Evolutionary conservation across 139 green algal genomes (phyloP).

Genomic region (Astrephomene gubernaculifera): DNA sequence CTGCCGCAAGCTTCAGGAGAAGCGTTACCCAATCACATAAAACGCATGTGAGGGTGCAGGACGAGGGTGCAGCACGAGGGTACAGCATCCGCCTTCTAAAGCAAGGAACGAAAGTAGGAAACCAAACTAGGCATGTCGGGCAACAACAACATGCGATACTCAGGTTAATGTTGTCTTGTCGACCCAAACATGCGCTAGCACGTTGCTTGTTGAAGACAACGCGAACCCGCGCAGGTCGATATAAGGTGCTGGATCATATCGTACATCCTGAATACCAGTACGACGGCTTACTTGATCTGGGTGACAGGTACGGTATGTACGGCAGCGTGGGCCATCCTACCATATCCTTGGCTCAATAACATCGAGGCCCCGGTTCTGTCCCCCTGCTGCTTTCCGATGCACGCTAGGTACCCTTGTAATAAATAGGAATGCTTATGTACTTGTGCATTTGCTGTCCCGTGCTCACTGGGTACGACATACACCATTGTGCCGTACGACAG

Average conservation of each 20-base stretch:
- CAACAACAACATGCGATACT: no score
- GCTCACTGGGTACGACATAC: not conserved
- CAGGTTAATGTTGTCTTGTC: no score
- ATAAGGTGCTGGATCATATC: slow-evolving; percentile 26
- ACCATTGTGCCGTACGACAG: not conserved
- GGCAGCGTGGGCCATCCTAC: no score
- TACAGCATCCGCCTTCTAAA: not conserved
- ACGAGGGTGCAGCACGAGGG: not conserved
- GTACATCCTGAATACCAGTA: slow-evolving; percentile 36
- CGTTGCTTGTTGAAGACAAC: not conserved
- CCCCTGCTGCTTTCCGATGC: not conserved
- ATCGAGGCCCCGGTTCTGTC: not conserved
- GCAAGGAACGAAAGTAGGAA: not conserved
- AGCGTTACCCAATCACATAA: no score
- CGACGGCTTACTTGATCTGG: slow-evolving; percentile 35
- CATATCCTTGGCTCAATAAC: no score
- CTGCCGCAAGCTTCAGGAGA: no score
- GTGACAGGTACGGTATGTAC: not conserved
- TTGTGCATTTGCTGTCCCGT: not conserved
- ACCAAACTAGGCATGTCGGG: no score
- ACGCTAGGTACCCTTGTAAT: not conserved
- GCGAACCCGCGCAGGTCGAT: not conserved
- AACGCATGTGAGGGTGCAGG: no score
- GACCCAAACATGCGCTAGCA: no score
- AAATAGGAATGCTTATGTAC: not conserved